Conservation (phyloP, 805 yeast species). For the Barnettozyma wickerhamii region DNA sequence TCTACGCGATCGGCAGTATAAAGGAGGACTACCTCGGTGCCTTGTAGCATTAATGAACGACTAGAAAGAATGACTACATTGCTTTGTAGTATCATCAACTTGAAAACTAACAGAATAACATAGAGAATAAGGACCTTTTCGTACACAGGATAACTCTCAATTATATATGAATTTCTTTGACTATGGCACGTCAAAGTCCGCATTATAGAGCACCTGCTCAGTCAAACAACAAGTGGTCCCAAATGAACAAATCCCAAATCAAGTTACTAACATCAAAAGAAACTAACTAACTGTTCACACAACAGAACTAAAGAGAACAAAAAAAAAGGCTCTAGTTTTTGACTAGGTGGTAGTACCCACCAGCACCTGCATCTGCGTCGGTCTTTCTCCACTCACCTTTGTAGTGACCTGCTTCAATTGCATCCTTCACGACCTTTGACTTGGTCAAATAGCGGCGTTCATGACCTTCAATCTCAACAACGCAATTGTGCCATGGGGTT, state of each 20-base stretch:
- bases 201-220: too few relatives aligned
- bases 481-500: constrained; percentile 63
- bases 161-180: too few relatives aligned
- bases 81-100: neutral
- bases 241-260: too few relatives aligned
- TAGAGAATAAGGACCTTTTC: too few relatives aligned
- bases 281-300: neutral
- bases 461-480: constrained; percentile 38
- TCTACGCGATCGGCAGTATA: constrained; percentile 95
- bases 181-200: too few relatives aligned
- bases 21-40: constrained; percentile 98
- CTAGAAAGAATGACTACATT: neutral
- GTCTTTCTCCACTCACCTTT: constrained; percentile 34
- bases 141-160: too few relatives aligned
- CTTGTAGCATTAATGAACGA: constrained; percentile 21
- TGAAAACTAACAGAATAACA: too few relatives aligned
- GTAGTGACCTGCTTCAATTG: constrained; percentile 31
- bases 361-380: constrained; percentile 28
- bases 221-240: too few relatives aligned
- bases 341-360: constrained; percentile 26
- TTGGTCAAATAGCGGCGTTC: constrained; percentile 31
- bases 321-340: constrained; percentile 4
- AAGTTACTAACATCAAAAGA: neutral
- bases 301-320: neutral
- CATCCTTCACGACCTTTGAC: constrained; percentile 33